These are phyloP conservation scores for Aspergillus sp. DNA, from an alignment of 2,329 filamentous ascomycete species.

Conservation along the genomic window DNA sequence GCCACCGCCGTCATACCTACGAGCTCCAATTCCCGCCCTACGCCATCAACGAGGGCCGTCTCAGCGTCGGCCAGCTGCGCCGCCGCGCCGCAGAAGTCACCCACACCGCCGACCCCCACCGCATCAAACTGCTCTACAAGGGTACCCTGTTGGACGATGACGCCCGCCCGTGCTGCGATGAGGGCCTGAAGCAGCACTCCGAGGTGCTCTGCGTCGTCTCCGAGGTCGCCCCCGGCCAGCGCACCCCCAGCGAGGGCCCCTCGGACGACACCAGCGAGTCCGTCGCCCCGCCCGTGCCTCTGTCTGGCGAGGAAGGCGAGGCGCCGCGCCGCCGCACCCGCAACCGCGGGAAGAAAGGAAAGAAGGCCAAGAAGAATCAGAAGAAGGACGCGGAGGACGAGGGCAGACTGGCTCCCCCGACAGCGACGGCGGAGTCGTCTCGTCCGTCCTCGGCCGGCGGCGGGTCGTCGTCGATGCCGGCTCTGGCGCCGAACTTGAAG, in stretches of 20 bases:
- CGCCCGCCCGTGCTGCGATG: slow-evolving; percentile 35
- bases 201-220: slow-evolving; percentile 47
- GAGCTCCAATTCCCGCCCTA: slow-evolving; percentile 45
- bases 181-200: slow-evolving; percentile 48
- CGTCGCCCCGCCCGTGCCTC: neutral
- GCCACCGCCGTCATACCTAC: slow-evolving; percentile 41
- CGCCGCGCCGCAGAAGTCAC: slow-evolving; percentile 38
- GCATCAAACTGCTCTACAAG: slow-evolving; percentile 47
- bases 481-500: slow-evolving; percentile 35
- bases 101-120: slow-evolving; percentile 32
- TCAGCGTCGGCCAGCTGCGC: slow-evolving; percentile 43
- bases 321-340: slow-evolving; percentile 15
- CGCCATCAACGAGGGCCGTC: slow-evolving; percentile 44
- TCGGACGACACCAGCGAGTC: neutral
- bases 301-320: slow-evolving; percentile 26
- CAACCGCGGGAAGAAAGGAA: slow-evolving; percentile 17
- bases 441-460: slow-evolving; percentile 14
- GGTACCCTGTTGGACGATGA: slow-evolving; percentile 45
- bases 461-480: slow-evolving; percentile 16
- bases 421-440: slow-evolving; percentile 15
- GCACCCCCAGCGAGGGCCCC: slow-evolving; percentile 26
- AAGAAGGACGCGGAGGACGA: slow-evolving; percentile 16
- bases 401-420: slow-evolving; percentile 9
- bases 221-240: slow-evolving; percentile 31
- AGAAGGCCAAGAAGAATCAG: slow-evolving; percentile 25